Conservation (phyloP, 108 stramenopile species). For the Mediolabrus comicus region DNA sequence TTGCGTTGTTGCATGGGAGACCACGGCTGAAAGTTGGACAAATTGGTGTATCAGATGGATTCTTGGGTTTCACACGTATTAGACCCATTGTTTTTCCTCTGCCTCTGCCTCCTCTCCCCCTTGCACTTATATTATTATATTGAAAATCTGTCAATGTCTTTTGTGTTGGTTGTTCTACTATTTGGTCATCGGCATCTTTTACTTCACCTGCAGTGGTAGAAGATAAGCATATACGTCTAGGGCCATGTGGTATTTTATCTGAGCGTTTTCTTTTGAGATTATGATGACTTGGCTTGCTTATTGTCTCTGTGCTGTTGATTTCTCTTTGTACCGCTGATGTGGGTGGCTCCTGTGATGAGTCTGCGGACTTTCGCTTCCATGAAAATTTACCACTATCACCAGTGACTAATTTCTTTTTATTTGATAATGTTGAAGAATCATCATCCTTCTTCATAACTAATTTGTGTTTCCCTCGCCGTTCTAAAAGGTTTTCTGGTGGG, state of each 20-base stretch:
- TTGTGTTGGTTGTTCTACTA: background rate
- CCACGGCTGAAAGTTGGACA: slow-evolving; percentile 67
- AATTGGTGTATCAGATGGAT: slow-evolving; percentile 47
- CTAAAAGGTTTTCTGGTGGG: slow-evolving; percentile 1
- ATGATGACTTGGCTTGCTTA: background rate
- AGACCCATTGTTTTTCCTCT: slow-evolving; percentile 59
- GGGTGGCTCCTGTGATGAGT: too few species aligned
- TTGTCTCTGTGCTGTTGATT: background rate
- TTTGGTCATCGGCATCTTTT: background rate
- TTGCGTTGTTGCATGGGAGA: slow-evolving; percentile 60
- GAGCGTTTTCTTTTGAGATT: background rate
- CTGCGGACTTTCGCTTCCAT: slow-evolving; percentile 14
- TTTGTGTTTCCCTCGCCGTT: slow-evolving; percentile 27
- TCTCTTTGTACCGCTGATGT: background rate
- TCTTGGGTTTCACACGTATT: slow-evolving; percentile 55
- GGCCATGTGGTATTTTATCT: background rate
- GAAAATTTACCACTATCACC: background rate
- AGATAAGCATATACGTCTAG: slow-evolving; percentile 4
- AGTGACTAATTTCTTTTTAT: background rate
- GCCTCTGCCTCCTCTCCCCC: slow-evolving; percentile 9
- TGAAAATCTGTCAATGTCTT: slow-evolving; percentile 63
- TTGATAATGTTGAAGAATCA: background rate
- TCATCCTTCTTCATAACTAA: slow-evolving; percentile 27
- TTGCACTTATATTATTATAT: slow-evolving; percentile 52
- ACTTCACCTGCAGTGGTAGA: background rate